Percentiles rank a stretch among this genome's conserved stretches.
These are phyloP conservation scores for Fusarium tupiense DNA, from an alignment of 2,329 filamentous ascomycete species.

Conservation along the genomic window DNA sequence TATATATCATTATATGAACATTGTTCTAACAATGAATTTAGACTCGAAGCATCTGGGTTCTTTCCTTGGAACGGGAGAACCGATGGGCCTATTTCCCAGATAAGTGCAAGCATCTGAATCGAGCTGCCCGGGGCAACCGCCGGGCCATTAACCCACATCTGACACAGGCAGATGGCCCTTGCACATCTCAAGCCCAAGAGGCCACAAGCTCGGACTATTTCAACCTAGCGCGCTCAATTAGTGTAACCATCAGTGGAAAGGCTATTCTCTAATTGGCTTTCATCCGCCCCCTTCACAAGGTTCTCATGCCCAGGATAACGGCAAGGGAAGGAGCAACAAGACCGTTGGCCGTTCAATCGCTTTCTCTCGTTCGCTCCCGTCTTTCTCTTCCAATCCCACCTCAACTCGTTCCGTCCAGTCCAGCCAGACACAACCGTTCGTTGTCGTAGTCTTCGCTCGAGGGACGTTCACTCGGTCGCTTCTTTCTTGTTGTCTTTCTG, in stretches of 20 bases:
- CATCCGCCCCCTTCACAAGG: constrained; percentile 24
- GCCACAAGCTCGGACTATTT: constrained; percentile 24
- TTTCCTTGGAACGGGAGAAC: constrained; percentile 15
- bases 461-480: constrained; percentile 18
- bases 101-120: constrained; percentile 19
- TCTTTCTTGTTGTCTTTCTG: constrained; percentile 16
- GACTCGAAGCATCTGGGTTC: constrained; percentile 7
- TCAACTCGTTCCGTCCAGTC: constrained; percentile 10
- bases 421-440: constrained; percentile 24
- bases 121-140: constrained; percentile 37
- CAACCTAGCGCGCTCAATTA: constrained; percentile 23
- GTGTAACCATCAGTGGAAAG: constrained; percentile 9
- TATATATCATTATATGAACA: not conserved
- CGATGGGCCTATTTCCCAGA: constrained; percentile 1
- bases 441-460: constrained; percentile 27
- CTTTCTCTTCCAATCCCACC: constrained; percentile 4
- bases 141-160: constrained; percentile 15
- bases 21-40: not conserved
- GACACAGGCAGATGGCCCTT: constrained; percentile 9
- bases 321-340: constrained; percentile 33
- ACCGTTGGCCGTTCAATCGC: constrained; percentile 33
- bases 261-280: constrained; percentile 24
- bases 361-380: constrained; percentile 11
- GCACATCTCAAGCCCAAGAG: constrained; percentile 15
- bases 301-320: constrained; percentile 31